Base-by-base conservation (phyloP, 805 yeast species). In the Kregervanrija pseudodelftensis region DNA sequence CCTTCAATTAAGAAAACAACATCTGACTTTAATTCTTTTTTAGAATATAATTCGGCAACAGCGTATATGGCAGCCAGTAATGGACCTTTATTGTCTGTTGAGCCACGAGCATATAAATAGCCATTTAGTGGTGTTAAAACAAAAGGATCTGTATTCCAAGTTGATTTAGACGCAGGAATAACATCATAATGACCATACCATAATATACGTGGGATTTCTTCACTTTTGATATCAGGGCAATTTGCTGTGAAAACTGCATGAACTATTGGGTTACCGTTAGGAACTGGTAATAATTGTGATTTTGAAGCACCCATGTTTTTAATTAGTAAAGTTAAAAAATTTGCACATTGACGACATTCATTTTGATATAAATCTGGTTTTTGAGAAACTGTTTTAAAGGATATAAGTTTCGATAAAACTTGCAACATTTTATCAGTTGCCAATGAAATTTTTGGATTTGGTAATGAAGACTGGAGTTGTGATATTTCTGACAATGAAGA, bases 171-270 rank as follows among this genome's bases (percentile, higher is more conserved):
- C 0, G 95, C 95, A 47, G 84, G 85, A 36, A 91, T 88, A 28
- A 91, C 96, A 64, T 91, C 99, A 59, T 93, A 91, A 68, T 91
- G 99, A 1, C 96, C 98, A 63, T 91, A 91, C 84, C 95, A 91
- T 40, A 91, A 61, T 4, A 88, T 71, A 45, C 85, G 68, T 39
- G 78, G 48, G 11, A 42, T 34, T 8, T 42, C 40, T 34, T 40
- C 43, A 5, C 38, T 14, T 5, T 35, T 13, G 14, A 11, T 9
- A 36, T 46, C 39, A n/a, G 34, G 39, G 10, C 54, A 50, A 42
- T 73, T 76, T 4, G 78, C 79, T 45, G 67, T 66, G 63, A 91
- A 91, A 8, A 70, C 66, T 0, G 93, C 93, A 56, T 77, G 82
- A 0, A 91, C 91, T 2, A 90, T 77, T 0, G 99, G 98, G 56